These are phyloP conservation scores for Ormosia semicastrata DNA, from an alignment of 306 rosid species.

Conservation along the genomic window DNA sequence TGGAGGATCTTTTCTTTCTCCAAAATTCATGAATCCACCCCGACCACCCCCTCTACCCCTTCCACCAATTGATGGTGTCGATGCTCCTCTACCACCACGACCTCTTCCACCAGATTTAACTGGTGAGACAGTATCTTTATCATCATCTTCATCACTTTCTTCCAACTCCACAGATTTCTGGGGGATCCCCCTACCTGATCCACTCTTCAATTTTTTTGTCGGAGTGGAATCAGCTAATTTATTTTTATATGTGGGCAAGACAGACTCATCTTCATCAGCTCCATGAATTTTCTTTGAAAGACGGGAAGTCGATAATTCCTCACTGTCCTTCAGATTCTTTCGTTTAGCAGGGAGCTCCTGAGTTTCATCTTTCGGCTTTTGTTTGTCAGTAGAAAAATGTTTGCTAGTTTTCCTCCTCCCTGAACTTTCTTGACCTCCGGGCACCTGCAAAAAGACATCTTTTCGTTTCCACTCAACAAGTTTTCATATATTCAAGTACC, in stretches of 20 bases:
- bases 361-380: constrained; percentile 47
- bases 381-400: constrained; percentile 56
- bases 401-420: constrained; percentile 85
- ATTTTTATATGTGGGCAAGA: constrained; percentile 38
- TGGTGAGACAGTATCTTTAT: constrained; percentile 38
- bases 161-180: constrained; percentile 48
- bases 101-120: constrained; percentile 78
- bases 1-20: constrained; percentile 97
- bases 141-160: constrained; percentile 64
- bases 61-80: constrained; percentile 60
- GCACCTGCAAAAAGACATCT: constrained; percentile 37
- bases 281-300: constrained; percentile 44
- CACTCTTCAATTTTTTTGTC: constrained; percentile 71
- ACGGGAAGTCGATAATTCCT: constrained; percentile 35
- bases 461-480: background rate
- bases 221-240: constrained; percentile 57
- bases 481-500: constrained; percentile 1
- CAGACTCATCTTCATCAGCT: constrained; percentile 50
- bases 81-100: constrained; percentile 75
- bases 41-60: constrained; percentile 93
- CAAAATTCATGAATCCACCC: constrained; percentile 94
- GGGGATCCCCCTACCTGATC: constrained; percentile 57
- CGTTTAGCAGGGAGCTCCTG: constrained; percentile 67
- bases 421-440: constrained; percentile 54
- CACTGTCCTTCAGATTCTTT: constrained; percentile 50